Evolutionary conservation across 495 filamentous ascomycete species (phyloP).

Genomic region (Aspergillus asperescens): DNA sequence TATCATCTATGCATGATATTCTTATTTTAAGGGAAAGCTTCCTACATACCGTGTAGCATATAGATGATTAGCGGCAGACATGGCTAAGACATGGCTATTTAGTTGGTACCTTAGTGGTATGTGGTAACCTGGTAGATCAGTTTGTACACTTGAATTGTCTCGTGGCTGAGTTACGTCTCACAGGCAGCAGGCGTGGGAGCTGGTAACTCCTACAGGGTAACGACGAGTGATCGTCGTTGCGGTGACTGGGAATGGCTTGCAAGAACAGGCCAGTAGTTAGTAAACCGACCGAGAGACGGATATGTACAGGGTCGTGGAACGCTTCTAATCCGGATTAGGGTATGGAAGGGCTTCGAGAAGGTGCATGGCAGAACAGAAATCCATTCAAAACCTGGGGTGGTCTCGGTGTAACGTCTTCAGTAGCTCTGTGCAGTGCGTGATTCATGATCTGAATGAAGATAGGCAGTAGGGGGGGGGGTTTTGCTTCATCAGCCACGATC

Average conservation of each 20-base stretch:
- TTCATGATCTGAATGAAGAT: not conserved
- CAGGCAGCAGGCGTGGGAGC: not conserved
- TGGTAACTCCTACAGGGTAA: not conserved
- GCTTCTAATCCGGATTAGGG: not conserved
- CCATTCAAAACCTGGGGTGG: conserved; percentile 2
- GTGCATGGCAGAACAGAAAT: not conserved
- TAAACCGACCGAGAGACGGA: not conserved
- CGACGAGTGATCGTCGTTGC: not conserved
- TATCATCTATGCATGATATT: too few species aligned
- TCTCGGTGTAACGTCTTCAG: not conserved
- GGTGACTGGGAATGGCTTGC: not conserved
- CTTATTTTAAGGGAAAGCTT: too few species aligned
- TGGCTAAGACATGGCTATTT: too few species aligned
- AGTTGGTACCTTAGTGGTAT: not conserved
- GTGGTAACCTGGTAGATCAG: not conserved
- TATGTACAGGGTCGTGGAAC: not conserved
- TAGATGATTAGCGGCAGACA: too few species aligned
- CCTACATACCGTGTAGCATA: too few species aligned
- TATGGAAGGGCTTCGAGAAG: conserved; percentile 3
- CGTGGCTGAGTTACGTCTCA: not conserved
- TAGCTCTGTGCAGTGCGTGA: not conserved
- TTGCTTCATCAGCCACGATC: conserved; percentile 1
- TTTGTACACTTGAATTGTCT: not conserved
- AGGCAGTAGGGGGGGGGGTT: not conserved
- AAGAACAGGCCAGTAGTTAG: not conserved